Percentiles rank a stretch among this genome's conserved stretches.
Evolutionary conservation across 352 stramenopile genomes (phyloP).

Genomic region (Phytophthora rubi): DNA sequence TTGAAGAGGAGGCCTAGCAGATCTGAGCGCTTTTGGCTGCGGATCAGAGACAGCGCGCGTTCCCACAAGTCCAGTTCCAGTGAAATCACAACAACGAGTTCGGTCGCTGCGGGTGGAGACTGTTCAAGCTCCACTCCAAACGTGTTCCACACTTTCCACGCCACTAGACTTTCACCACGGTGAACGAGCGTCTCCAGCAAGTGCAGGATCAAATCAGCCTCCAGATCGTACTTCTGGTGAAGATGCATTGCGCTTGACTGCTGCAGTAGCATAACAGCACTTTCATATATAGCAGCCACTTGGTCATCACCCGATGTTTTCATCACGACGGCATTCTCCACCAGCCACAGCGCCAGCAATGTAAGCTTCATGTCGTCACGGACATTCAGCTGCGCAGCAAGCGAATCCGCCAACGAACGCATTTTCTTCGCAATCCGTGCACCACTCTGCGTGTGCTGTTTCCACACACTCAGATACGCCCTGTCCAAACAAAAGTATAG

Average conservation of each 20-base stretch:
- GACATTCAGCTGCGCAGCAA: slow-evolving; percentile 73
- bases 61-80: slow-evolving; percentile 83
- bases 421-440: slow-evolving; percentile 68
- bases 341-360: slow-evolving; percentile 76
- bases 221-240: slow-evolving; percentile 77
- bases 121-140: slow-evolving; percentile 69
- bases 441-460: slow-evolving; percentile 55
- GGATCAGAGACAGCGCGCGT: slow-evolving; percentile 65
- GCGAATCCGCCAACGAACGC: slow-evolving; percentile 67
- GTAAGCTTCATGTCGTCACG: slow-evolving; percentile 87
- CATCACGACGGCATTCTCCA: slow-evolving; percentile 83
- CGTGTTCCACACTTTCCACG: slow-evolving; percentile 88
- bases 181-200: slow-evolving; percentile 83
- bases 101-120: slow-evolving; percentile 56
- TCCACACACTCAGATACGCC: slow-evolving; percentile 64
- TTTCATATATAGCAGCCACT: slow-evolving; percentile 67
- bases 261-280: slow-evolving; percentile 62
- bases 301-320: slow-evolving; percentile 69
- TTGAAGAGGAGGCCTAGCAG: slow-evolving; percentile 71
- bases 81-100: slow-evolving; percentile 80
- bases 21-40: slow-evolving; percentile 60
- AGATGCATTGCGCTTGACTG: slow-evolving; percentile 79
- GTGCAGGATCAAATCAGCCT: slow-evolving; percentile 74
- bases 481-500: slow-evolving; percentile 85
- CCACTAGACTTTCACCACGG: slow-evolving; percentile 71